Base-by-base conservation (phyloP, 192 early-diverging fungal species). In the Dissophora globulifera region DNA sequence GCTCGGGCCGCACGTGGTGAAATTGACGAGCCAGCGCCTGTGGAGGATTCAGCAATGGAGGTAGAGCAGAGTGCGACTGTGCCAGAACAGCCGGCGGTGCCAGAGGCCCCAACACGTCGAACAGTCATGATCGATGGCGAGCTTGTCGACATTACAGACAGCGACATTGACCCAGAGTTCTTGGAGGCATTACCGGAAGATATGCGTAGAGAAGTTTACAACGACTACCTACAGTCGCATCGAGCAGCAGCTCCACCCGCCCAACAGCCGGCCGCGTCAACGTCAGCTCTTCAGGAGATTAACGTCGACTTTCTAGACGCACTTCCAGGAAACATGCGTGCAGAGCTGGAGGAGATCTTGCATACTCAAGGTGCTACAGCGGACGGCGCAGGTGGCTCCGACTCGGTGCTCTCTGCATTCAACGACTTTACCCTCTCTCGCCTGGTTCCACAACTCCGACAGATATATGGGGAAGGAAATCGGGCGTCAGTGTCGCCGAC, bases 181-280 rank as follows among this genome's bases (percentile, higher is more conserved):
- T 82, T 99, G 55, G 89, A 93, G 63, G 97, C 97, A 2, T 81
- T 99, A 26, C 97, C 97, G 0, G 96, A 97, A 27, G 95, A 98
- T 48, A 78, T 99, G 69, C 91, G 95, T 42, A 86, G 89, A 64
- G 97, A 99, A 80, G 95, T 98, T 8, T 83, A 97, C 33, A 91
- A 91, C 62, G 88, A 94, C 53, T 95, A 97, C 58, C 35, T 82
- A 40, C 82, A 80, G 22, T 79, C 78, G 26, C 69, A 52, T n/a
- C 69, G 72, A 54, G 65, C 63, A 46, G 63, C 80, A 19, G 52
- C 67, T 15, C 23, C 80, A 1, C 10, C 70, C 11, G 19, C 55
- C 33, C 62, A 52, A 23, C 56, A 26, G 6, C 17, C 53, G 12
- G 51, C 68, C 22, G 50, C 67, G n/a, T 78, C 78, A 4, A 48